These are phyloP conservation scores for Moricandia arvensis DNA, from an alignment of 345 rosid species.

Conservation along the genomic window DNA sequence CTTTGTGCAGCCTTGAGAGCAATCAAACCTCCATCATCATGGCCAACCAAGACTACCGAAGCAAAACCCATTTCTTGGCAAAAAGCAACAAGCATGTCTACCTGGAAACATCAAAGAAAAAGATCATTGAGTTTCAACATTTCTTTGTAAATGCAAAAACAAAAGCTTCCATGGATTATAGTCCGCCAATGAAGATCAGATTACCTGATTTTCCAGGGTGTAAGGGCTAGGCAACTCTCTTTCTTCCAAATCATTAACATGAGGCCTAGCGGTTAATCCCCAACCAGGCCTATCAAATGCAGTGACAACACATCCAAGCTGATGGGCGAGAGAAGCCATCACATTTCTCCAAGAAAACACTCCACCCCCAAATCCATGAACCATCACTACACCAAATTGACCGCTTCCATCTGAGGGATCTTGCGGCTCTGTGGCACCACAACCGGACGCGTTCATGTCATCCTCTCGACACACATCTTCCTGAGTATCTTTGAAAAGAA, in stretches of 20 bases:
- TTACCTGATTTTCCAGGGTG: constrained; percentile 79
- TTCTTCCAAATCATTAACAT: constrained; percentile 75
- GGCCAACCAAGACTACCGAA: constrained; percentile 89
- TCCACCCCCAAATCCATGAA: constrained; percentile 99
- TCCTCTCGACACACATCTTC: constrained; percentile 39
- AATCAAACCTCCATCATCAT: constrained; percentile 96
- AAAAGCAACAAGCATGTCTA: constrained; percentile 86
- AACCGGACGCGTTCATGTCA: constrained; percentile 34
- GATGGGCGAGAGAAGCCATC: constrained; percentile 68
- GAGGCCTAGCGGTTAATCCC: constrained; percentile 86
- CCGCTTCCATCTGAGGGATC: constrained; percentile 43
- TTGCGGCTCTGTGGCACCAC: constrained; percentile 38
- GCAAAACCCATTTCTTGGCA: constrained; percentile 90
- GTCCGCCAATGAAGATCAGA: neutral
- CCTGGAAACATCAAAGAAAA: constrained; percentile 51
- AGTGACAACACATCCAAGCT: constrained; percentile 73
- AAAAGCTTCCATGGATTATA: neutral
- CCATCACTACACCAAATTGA: constrained; percentile 69
- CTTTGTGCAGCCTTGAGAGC: constrained; percentile 78
- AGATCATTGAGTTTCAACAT: constrained; percentile 4
- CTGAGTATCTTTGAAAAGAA: constrained; percentile 52
- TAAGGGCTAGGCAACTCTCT: constrained; percentile 76
- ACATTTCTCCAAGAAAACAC: constrained; percentile 98
- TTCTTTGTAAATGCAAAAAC: neutral
- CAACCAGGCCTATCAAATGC: constrained; percentile 99